Base-by-base conservation (phyloP, 2,329 filamentous ascomycete species). In the Penicillium sp. region DNA sequence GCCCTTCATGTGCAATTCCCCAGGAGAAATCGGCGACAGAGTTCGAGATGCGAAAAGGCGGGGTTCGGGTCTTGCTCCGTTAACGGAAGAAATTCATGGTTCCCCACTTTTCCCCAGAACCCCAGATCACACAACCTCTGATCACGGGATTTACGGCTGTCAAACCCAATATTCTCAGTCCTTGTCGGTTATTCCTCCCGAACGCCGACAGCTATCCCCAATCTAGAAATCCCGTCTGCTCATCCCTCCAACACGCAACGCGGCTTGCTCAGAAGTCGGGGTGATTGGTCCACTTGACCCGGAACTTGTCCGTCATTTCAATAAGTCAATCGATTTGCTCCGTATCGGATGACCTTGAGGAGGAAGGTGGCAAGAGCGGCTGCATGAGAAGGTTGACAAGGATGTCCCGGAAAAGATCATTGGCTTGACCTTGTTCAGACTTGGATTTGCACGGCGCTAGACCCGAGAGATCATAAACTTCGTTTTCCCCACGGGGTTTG, bases 401-500 rank as follows among this genome's bases (percentile, higher is more conserved):
- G 25, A 61, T 62, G 44, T 46, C 26, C 27, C 42, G 43, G 21
- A 44, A 45, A 21, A 45, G 14, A 29, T 51, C 23, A 23, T 26
- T 50, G 42, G 16, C 39, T 50, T 23, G 35, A 25, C 25, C 49
- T 51, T 48, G 43, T 48, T 42, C 26, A 35, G 23, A 44, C 26
- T 66, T 58, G 65, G 59, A 26, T 39, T 46, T 63, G 46, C 26
- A 25, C 13, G 14, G 35, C 9, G 48, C 37, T 64, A 51, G 53
- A 60, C 65, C 56, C 63, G 58, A 55, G 53, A 50, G 46, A 52
- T 57, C 55, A 58, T 62, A 62, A 57, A 60, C 47, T 29, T 51
- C 23, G 11, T 39, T 65, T 29, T 63, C 67, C 67, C 68, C 68
- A 70, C 60, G 67, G 67, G 68, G 67, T 59, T 54, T 49, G 47